Evolutionary conservation across 805 yeast genomes (phyloP).

Genomic region (Hanseniaspora thailandica): DNA sequence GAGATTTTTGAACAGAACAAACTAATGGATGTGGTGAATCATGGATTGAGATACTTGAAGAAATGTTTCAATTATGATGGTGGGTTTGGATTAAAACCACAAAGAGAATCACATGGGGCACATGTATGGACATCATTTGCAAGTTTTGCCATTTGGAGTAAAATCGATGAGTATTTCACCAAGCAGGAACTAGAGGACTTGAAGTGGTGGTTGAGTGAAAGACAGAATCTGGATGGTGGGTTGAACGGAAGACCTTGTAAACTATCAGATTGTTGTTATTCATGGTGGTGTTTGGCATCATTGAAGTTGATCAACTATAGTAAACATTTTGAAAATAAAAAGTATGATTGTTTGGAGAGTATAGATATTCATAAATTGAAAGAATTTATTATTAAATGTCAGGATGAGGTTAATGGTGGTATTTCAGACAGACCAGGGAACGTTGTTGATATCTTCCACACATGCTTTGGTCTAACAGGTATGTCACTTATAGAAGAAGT

Average conservation of each 20-base stretch:
- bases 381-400: conserved; percentile 61
- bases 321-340: background rate
- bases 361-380: conserved; percentile 55
- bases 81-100: conserved; percentile 86
- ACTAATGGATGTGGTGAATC: conserved; percentile 40
- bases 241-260: conserved; percentile 94
- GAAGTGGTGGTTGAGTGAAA: conserved; percentile 80
- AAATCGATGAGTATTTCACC: conserved; percentile 37
- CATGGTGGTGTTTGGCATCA: conserved; percentile 92
- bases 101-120: conserved; percentile 91
- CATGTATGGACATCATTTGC: conserved; percentile 81
- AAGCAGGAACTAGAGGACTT: conserved; percentile 35
- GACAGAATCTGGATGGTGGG: conserved; percentile 82
- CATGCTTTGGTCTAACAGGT: conserved; percentile 82
- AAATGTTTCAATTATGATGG: conserved; percentile 87
- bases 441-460: conserved; percentile 86
- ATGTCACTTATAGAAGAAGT: conserved; percentile 64
- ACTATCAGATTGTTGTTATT: conserved; percentile 91
- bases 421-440: conserved; percentile 86
- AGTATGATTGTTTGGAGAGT: conserved; percentile 39
- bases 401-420: conserved; percentile 73
- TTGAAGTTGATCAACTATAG: conserved; percentile 34
- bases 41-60: conserved; percentile 54
- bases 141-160: conserved; percentile 55
- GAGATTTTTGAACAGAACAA: background rate